Evolutionary conservation across 306 rosid genomes (phyloP), one percentile per base, ranked within the genome.

Genomic region (Quercus glauca): DNA sequence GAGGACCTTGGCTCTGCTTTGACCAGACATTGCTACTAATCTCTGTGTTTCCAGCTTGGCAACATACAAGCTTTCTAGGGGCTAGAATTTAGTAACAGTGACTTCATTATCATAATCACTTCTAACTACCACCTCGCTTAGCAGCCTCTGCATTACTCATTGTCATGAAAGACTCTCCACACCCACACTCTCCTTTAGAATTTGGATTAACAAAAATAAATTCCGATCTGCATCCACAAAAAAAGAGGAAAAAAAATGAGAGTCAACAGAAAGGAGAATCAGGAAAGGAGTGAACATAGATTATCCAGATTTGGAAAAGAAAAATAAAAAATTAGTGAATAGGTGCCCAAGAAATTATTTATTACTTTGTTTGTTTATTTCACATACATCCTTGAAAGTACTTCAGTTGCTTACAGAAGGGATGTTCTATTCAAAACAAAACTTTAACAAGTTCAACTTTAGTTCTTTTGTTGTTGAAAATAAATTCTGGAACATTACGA

Each of bases 171-270:
- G 97, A 92, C 80, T 92, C 97, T 56, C 98, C 98, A 65, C 98
- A 94, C 25, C 98, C 98, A 86, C 98, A 94, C 75, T 94, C 97
- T 55, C 97, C 98, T 88, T 92, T 89, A 4, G 98, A 94, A 80
- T 94, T 94, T 74, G 99, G 99, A 80, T 94, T 94, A 73, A 94
- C 82, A 65, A 94, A 94, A 60, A 94, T 82, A 64, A 94, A 94
- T 85, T 94, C 99, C 0, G 97, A 94, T 83, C 97, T 94, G 91
- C 12, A 25, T 23, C 67, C 25, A 64, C 63, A 76, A 29, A 55
- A 63, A 17, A 20, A 13, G 0, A 0, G 21, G 12, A 6, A 52
- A 35, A 76, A 21, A 57, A 43, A 18, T 15, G 5, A 78, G 35
- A 41, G 12, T 52, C 83, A 55, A 25, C 4, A 23, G 31, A 31